Evolutionary conservation across 345 rosid genomes (phyloP).

Genomic region (Sisymbrium irio): DNA sequence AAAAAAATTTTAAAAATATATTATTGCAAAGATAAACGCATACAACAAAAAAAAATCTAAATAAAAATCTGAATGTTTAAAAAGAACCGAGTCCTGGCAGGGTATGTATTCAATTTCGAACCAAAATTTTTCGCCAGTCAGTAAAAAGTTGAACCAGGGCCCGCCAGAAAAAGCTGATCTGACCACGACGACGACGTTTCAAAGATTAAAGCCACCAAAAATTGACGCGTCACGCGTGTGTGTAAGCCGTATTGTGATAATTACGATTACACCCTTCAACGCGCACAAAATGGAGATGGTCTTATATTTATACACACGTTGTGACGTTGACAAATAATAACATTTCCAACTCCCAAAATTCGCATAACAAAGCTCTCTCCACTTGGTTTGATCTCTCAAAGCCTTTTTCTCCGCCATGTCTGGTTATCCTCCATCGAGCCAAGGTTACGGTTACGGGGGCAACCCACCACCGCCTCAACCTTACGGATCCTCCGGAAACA

Average conservation of each 20-base stretch:
- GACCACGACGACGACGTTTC: neutral
- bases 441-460: slow-evolving; percentile 38
- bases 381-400: neutral
- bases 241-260: neutral
- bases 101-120: neutral
- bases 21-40: too few relatives aligned
- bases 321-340: neutral
- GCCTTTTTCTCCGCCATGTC: slow-evolving; percentile 16
- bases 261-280: slow-evolving; percentile 20
- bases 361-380: neutral
- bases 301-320: neutral
- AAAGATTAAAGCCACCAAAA: neutral
- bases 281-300: too few relatives aligned
- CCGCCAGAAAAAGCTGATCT: neutral
- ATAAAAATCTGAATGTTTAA: too few relatives aligned
- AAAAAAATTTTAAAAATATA: too few relatives aligned
- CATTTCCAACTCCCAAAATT: neutral
- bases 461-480: slow-evolving; percentile 44
- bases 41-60: too few relatives aligned
- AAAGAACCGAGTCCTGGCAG: too few relatives aligned
- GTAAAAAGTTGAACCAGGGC: neutral
- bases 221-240: slow-evolving; percentile 12
- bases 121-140: neutral
- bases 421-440: slow-evolving; percentile 38
- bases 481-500: slow-evolving; percentile 23